These are phyloP conservation scores for Amaranthus palmeri DNA, from an alignment of 148 eudicot genomes.

Conservation along the genomic window DNA sequence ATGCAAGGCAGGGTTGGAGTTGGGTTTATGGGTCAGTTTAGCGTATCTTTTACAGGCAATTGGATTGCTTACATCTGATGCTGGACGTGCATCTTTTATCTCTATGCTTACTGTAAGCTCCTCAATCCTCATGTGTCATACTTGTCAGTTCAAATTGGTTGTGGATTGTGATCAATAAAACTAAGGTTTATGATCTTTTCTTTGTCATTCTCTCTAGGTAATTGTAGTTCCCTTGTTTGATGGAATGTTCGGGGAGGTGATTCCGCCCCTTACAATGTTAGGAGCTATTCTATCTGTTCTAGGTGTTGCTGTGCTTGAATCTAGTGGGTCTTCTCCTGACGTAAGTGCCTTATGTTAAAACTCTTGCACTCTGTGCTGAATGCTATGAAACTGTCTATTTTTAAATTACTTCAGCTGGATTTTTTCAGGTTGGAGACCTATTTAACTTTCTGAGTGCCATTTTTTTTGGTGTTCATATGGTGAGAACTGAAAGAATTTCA, in stretches of 20 bases:
- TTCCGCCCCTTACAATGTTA: slow-evolving; percentile 64
- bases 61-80: slow-evolving; percentile 72
- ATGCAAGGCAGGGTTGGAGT: slow-evolving; percentile 53
- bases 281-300: slow-evolving; percentile 56
- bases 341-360: slow-evolving; percentile 31
- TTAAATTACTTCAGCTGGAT: background rate
- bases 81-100: slow-evolving; percentile 71
- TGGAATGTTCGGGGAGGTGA: slow-evolving; percentile 56
- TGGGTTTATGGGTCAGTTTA: slow-evolving; percentile 74
- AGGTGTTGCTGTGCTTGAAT: slow-evolving; percentile 71
- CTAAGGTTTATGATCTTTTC: background rate
- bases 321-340: slow-evolving; percentile 74
- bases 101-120: slow-evolving; percentile 62
- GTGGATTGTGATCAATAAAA: background rate
- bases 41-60: slow-evolving; percentile 69
- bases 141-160: background rate
- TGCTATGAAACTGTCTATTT: background rate
- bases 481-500: slow-evolving; percentile 61
- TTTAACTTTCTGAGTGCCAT: slow-evolving; percentile 63
- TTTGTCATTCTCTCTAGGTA: slow-evolving; percentile 39
- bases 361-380: background rate
- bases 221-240: slow-evolving; percentile 74
- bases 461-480: slow-evolving; percentile 72
- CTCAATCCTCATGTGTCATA: background rate
- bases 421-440: slow-evolving; percentile 63